Conservation (phyloP, 495 filamentous ascomycete species). For the Hapsidospora chrysogenum region DNA sequence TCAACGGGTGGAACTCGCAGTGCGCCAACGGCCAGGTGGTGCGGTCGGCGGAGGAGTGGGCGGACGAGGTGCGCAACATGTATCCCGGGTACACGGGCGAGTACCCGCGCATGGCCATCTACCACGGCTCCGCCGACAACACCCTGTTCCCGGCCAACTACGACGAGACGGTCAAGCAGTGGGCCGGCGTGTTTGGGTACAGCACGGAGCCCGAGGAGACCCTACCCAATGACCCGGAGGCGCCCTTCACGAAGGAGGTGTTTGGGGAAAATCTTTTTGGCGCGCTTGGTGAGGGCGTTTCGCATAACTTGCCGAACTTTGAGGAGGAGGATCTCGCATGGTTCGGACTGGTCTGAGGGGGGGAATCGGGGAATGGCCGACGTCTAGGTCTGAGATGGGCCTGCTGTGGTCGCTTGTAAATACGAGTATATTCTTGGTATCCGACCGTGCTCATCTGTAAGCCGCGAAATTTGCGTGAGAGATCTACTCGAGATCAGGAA, state of each 20-base stretch:
- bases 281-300: slow-evolving; percentile 15
- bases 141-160: slow-evolving; percentile 32
- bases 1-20: slow-evolving; percentile 25
- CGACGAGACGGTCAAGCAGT: slow-evolving; percentile 35
- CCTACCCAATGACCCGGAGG: slow-evolving; percentile 11
- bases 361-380: too few species aligned
- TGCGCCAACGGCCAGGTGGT: slow-evolving; percentile 25
- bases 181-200: slow-evolving; percentile 29
- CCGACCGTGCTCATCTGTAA: too few species aligned
- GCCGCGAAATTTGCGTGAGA: too few species aligned
- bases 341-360: slow-evolving; percentile 15
- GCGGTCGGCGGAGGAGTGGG: slow-evolving; percentile 25
- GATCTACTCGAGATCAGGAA: too few species aligned
- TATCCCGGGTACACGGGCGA: slow-evolving; percentile 32
- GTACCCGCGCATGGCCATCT: slow-evolving; percentile 39
- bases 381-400: too few species aligned
- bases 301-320: slow-evolving; percentile 15
- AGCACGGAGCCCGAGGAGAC: slow-evolving; percentile 16
- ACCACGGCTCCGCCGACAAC: slow-evolving; percentile 31
- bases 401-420: too few species aligned
- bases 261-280: slow-evolving; percentile 29
- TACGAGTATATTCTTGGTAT: too few species aligned
- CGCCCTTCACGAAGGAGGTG: slow-evolving; percentile 24
- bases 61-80: slow-evolving; percentile 22
- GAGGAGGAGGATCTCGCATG: slow-evolving; percentile 15